Evolutionary conservation across 768 basidiomycete species (phyloP), one percentile per base, ranked within the genome.

Genomic region (Phallus indusiatus): DNA sequence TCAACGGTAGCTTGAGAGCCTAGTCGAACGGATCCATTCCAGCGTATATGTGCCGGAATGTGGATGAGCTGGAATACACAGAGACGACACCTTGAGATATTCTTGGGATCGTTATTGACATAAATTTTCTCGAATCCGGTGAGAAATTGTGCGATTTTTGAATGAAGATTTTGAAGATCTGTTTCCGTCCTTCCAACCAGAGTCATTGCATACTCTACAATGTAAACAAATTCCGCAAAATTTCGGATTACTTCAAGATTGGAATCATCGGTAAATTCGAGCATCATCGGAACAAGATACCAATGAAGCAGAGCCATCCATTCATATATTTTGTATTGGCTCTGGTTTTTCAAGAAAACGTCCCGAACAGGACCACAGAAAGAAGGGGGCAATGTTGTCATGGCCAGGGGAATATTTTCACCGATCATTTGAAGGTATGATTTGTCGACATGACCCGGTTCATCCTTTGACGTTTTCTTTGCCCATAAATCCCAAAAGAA

Each of bases 241-340:
- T 70, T 72, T 33, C 62, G 12, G 1, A 74, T 58, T 4, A 72
- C 59, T 1, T 20, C 1, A 7, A 59, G 18, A 42, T 68, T 52
- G 37, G 73, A 62, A 35, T 61, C n/a, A n/a, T n/a, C n/a, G n/a
- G n/a, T 65, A 18, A 72, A 53, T 59, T 74, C 71, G 12, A 71
- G 63, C 6, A 66, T 68, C 50, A 74, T 70, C 4, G 71, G 71
- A 17, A 72, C n/a, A 49, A 71, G 63, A 55, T 69, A 72, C 71
- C 73, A 73, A 51, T 74, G 71, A 1, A 70, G 28, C 1, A 74
- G 56, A 22, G 68, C 71, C 70, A 72, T 74, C 69, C 69, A 73
- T 63, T 71, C 70, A 61, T 68, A 74, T 0, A 68, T 64, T 55
- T 73, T 74, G 59, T 72, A 73, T 54, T 72, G 71, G 53, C 71